Percentiles rank a stretch among this genome's conserved stretches.
Evolutionary conservation across 305 asterid species (phyloP).

Genomic region (Solanum hybrid): DNA sequence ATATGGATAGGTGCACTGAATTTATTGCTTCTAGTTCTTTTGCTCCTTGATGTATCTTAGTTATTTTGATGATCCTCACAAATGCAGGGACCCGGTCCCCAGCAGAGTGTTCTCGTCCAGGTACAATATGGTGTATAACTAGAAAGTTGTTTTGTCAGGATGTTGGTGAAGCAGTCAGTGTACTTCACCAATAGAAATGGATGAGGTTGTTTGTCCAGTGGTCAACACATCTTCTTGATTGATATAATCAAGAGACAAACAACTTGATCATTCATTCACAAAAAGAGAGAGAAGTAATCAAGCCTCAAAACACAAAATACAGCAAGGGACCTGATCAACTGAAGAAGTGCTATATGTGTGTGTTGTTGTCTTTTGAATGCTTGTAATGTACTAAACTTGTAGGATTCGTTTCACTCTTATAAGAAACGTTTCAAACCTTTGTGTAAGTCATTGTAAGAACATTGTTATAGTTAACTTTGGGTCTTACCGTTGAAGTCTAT

Average conservation of each 20-base stretch:
- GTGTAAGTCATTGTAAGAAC: neutral
- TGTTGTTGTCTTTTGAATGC: neutral
- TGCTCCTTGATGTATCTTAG: neutral
- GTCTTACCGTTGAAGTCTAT: neutral
- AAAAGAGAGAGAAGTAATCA: neutral
- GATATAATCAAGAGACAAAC: neutral
- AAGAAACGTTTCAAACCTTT: neutral
- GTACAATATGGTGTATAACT: neutral
- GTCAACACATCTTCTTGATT: neutral
- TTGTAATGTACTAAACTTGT: neutral
- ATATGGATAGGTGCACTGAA: neutral
- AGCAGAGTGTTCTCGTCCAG: neutral
- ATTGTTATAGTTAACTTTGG: neutral
- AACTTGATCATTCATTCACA: neutral
- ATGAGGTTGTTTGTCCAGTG: neutral
- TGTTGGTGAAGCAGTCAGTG: neutral
- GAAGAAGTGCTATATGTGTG: neutral
- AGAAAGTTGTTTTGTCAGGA: neutral
- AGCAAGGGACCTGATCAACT: neutral
- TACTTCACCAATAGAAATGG: neutral
- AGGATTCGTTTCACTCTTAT: neutral
- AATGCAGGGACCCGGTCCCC: neutral
- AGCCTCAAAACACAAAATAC: neutral
- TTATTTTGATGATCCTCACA: neutral
- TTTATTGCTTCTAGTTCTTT: neutral